These are phyloP conservation scores for Exophiala xenobiotica DNA, from an alignment of 2,329 filamentous ascomycete species.

Conservation along the genomic window DNA sequence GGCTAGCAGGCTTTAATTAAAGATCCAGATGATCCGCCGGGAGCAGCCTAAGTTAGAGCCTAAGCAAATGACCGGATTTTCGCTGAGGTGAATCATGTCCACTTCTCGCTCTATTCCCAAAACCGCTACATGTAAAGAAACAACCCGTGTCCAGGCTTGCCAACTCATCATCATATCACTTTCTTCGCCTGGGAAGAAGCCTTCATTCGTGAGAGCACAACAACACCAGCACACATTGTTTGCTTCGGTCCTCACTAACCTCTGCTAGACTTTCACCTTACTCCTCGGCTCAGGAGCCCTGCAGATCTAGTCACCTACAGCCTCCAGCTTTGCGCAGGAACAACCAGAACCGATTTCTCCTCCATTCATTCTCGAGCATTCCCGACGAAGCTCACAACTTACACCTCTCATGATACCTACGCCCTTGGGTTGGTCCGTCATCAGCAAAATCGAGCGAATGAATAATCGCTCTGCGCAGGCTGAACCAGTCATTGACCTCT, in stretches of 20 bases:
- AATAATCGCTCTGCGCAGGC: constrained; percentile 7
- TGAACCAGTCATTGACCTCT: constrained; percentile 1
- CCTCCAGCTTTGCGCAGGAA: constrained; percentile 18
- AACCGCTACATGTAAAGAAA: constrained; percentile 23
- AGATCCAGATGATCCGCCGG: no score
- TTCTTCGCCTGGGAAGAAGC: not conserved
- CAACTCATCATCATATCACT: constrained; percentile 20
- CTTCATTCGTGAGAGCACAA: not conserved
- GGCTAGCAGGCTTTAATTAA: no score
- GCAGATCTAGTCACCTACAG: constrained; percentile 13
- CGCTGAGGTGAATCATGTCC: no score
- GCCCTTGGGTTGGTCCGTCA: no score
- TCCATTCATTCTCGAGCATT: not conserved
- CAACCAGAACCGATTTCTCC: constrained; percentile 7
- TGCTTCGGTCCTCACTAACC: not conserved
- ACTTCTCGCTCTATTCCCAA: constrained; percentile 18
- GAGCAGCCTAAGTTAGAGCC: no score
- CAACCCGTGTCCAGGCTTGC: constrained; percentile 16
- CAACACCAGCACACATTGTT: not conserved
- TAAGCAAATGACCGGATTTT: no score
- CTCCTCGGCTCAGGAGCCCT: constrained; percentile 7
- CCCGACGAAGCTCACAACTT: constrained; percentile 4
- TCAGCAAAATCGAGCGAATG: constrained; percentile 7
- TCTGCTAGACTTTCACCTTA: not conserved
- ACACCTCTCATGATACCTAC: constrained; percentile 7